Evolutionary conservation across 2,329 filamentous ascomycete species (phyloP).

Genomic region (Elsinoe necatrix): DNA sequence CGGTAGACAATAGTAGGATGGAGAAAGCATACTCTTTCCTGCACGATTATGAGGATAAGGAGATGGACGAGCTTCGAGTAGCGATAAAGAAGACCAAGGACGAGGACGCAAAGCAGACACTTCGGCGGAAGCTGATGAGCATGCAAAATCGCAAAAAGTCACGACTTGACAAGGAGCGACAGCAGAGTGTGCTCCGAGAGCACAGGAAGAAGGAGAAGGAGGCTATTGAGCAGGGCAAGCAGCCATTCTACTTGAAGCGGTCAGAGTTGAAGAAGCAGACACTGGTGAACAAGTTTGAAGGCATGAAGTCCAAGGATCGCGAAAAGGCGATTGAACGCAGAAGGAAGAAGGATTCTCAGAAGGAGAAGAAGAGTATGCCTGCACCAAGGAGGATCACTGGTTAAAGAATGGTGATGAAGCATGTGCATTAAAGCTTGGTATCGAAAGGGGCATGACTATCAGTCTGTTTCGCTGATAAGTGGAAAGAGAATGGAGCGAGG

Average conservation of each 20-base stretch:
- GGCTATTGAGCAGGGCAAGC: constrained; percentile 77
- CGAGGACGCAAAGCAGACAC: constrained; percentile 53
- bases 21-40: constrained; percentile 78
- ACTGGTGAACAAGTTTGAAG: constrained; percentile 67
- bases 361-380: constrained; percentile 63
- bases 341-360: constrained; percentile 78
- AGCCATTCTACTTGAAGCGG: constrained; percentile 87
- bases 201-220: constrained; percentile 80
- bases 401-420: neutral
- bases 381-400: constrained; percentile 6
- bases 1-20: constrained; percentile 47
- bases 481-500: neutral
- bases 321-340: constrained; percentile 77
- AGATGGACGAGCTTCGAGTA: constrained; percentile 65
- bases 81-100: constrained; percentile 62
- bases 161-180: constrained; percentile 59
- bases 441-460: constrained; percentile 3
- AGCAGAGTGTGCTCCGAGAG: constrained; percentile 59
- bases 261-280: constrained; percentile 80
- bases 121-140: constrained; percentile 65
- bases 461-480: constrained; percentile 7
- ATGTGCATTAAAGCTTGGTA: constrained; percentile 13
- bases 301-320: constrained; percentile 76
- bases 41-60: constrained; percentile 73
- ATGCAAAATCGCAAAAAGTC: constrained; percentile 73